phyloP scores from a whole-genome alignment of 2,329 filamentous ascomycete species.

The Pseudogymnoascus sp. region DNA sequence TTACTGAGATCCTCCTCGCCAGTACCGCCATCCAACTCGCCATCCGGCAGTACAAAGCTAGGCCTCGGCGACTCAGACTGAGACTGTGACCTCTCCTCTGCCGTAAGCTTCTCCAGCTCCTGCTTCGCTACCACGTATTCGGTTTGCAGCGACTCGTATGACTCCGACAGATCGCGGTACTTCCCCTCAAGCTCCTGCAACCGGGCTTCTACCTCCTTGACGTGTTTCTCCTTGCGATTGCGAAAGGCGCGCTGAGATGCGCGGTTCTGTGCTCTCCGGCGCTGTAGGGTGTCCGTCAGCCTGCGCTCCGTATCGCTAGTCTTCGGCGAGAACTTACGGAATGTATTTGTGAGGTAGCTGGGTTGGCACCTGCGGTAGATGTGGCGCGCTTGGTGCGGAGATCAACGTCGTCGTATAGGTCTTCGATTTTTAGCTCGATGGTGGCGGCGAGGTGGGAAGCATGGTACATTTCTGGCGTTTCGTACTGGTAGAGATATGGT shows the following conservation, averaged over 20 bases:
- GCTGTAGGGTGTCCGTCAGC: slow-evolving; percentile 30
- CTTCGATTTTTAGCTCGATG: slow-evolving; percentile 29
- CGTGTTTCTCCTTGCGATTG: slow-evolving; percentile 58
- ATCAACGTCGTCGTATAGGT: slow-evolving; percentile 29
- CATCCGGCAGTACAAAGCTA: not conserved
- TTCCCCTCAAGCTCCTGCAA: slow-evolving; percentile 47
- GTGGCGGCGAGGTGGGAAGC: slow-evolving; percentile 12
- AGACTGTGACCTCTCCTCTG: not conserved
- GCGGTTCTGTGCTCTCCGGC: slow-evolving; percentile 52
- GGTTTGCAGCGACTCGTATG: slow-evolving; percentile 43
- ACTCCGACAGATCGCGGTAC: slow-evolving; percentile 48
- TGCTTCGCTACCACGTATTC: slow-evolving; percentile 28
- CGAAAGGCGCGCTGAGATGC: slow-evolving; percentile 55
- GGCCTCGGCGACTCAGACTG: not conserved
- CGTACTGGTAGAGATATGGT: slow-evolving; percentile 19
- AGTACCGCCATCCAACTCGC: not conserved
- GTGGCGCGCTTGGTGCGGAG: slow-evolving; percentile 25
- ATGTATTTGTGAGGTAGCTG: slow-evolving; percentile 28
- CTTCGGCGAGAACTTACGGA: slow-evolving; percentile 22
- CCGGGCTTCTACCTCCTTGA: slow-evolving; percentile 54
- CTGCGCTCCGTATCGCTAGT: not conserved
- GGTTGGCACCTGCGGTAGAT: slow-evolving; percentile 21
- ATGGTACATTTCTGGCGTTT: slow-evolving; percentile 21
- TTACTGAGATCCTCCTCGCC: slow-evolving; percentile 2
- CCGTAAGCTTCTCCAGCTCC: slow-evolving; percentile 23